Evolutionary conservation across 2,329 filamentous ascomycete species (phyloP), one percentile per base, ranked within the genome.

Genomic region (Graphium sp.): DNA sequence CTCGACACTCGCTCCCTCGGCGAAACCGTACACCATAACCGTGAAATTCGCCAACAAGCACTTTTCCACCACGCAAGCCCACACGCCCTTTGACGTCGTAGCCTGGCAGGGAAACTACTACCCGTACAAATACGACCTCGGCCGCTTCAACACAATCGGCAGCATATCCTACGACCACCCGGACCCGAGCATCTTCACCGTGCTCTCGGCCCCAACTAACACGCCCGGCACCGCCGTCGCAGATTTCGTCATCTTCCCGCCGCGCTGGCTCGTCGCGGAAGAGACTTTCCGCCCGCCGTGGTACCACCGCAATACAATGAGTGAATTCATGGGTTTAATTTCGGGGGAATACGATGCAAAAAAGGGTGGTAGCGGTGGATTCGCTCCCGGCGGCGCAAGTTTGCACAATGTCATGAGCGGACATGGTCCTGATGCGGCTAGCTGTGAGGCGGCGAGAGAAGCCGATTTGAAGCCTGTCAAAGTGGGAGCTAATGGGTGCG

Each of bases 61-160:
- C 28, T 83, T 79, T 51, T 53, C 56, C 21, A 72, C 73, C 6
- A 57, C 47, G 23, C 78, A 84, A 50, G 47, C 59, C 8, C 79
- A 84, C 46, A 75, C 72, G 0, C 78, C 79, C 0, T 85, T 83
- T 41, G 78, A 85, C 40, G 68, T 85, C 0, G 78, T 83, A 4
- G 76, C 73, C 4, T 85, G 78, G 78, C 78, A 85, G 44, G 79
- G 79, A 24, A 78, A 71, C 36, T 84, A 83, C 51, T 76, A 77
- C 35, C 79, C 79, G 0, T 82, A 72, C 62, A 85, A 85, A 52
- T 85, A 85, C 53, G 79, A 84, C 41, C 62, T 85, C 1, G 75
- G 74, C 16, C 69, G 76, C 18, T 85, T 83, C 60, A 78, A 75
- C 52, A 71, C 69, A 24, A 72, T 85, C 24, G 79, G 78, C 13